A percentile compares a stretch with the other conserved stretches of the same genome.
Conservation (phyloP, 2,329 filamentous ascomycete species). For the Fusarium cyanostomum region DNA sequence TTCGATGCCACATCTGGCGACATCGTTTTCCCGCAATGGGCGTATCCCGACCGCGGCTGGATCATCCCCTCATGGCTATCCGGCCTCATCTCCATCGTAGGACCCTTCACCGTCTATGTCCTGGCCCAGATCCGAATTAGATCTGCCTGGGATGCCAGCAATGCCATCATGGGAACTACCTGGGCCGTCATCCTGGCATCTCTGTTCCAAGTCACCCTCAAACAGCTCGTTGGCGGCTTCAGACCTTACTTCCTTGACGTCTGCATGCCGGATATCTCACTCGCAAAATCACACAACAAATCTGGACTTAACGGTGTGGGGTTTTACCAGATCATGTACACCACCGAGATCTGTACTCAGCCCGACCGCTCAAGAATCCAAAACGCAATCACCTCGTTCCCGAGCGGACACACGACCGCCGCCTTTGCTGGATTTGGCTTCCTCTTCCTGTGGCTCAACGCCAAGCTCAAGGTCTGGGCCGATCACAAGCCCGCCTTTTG, state of each 20-base stretch:
- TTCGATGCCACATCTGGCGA: constrained; percentile 64
- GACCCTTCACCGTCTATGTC: constrained; percentile 67
- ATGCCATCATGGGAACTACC: constrained; percentile 67
- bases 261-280: constrained; percentile 66
- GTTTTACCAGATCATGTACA: constrained; percentile 70
- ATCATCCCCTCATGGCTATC: constrained; percentile 69
- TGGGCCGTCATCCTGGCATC: constrained; percentile 68
- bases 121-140: constrained; percentile 66
- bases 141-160: constrained; percentile 69
- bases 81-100: constrained; percentile 62
- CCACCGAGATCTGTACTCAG: constrained; percentile 67
- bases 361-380: constrained; percentile 64
- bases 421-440: constrained; percentile 72
- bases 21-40: constrained; percentile 70
- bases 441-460: constrained; percentile 74
- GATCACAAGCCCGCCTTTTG: constrained; percentile 74
- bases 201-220: constrained; percentile 73
- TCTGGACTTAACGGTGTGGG: constrained; percentile 58
- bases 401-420: constrained; percentile 73
- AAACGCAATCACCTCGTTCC: constrained; percentile 71
- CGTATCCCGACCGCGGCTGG: constrained; percentile 71
- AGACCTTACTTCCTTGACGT: constrained; percentile 72
- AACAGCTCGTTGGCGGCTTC: constrained; percentile 72
- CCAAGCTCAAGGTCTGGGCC: constrained; percentile 75
- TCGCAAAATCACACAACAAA: constrained; percentile 51